Percentiles rank a stretch among this genome's conserved stretches.
phyloP scores from a whole-genome alignment of 345 rosid species.

The Syzygium oleosum region DNA sequence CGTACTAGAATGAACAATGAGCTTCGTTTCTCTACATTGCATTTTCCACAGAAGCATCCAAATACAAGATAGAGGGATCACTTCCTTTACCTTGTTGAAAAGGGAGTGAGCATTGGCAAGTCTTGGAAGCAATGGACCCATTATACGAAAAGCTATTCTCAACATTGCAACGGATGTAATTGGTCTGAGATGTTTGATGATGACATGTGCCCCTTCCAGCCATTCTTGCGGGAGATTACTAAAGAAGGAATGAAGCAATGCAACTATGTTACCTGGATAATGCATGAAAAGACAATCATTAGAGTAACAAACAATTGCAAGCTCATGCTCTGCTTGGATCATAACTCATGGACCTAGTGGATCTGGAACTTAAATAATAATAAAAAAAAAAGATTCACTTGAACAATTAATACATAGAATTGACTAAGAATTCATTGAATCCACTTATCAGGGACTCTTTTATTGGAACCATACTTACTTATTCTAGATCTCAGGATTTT shows the following conservation, averaged over 20 bases:
- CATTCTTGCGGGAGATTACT: slow-evolving; percentile 98
- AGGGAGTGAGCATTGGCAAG: slow-evolving; percentile 84
- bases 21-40: not conserved
- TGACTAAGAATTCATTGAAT: not conserved
- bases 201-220: slow-evolving; percentile 83
- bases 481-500: not conserved
- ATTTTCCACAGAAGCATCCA: not conserved
- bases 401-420: not conserved
- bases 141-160: slow-evolving; percentile 88
- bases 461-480: not conserved
- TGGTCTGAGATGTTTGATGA: slow-evolving; percentile 78
- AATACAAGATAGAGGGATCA: not conserved
- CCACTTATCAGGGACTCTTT: not conserved
- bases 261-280: slow-evolving; percentile 76
- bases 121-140: slow-evolving; percentile 95
- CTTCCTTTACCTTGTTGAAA: slow-evolving; percentile 69
- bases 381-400: not conserved
- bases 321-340: not conserved
- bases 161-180: slow-evolving; percentile 90
- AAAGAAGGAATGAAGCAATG: slow-evolving; percentile 92
- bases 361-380: not conserved
- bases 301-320: not conserved
- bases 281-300: slow-evolving; percentile 5
- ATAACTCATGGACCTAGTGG: not conserved
- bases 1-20: not conserved